Evolutionary conservation across 345 rosid species (phyloP), one percentile per base, ranked within the genome.

Genomic region (Melaleuca alternifolia): DNA sequence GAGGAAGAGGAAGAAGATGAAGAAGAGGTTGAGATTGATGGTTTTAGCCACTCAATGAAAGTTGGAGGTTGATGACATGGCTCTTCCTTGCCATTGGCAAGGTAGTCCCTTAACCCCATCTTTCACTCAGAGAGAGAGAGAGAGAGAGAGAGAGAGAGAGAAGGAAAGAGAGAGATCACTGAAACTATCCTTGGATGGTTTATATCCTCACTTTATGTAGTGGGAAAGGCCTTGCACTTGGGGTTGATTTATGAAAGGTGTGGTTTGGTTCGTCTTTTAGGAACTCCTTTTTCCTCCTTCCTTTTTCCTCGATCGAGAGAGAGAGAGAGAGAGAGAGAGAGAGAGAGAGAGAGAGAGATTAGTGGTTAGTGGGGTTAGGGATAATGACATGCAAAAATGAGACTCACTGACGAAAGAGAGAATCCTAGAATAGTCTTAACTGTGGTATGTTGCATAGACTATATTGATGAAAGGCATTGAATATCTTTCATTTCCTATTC

Each of bases 21-120:
- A 48, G 92, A 87, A 84, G 86, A 5, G 87, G 81, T 15, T 79
- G 46, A 12, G 90, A 46, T 18, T 62, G 94, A 86, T 51, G 98
- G 96, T 87, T 95, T 93, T 52, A 95, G 96, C 98, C 98, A 95
- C 93, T 95, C 98, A 88, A 95, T 94, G 92, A 95, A 95, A 86
- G 91, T 91, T 81, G 92, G 91, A 85, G 94, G 77, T 90, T 91
- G 91, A 46, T 85, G 88, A 86, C 91, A 86, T 3, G 85, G 48
- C 86, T 83, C 87, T 23, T 86, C 87, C 62, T 89, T 92, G 41
- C 87, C 89, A 76, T 87, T 90, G 79, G 88, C 92, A 10, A 83
- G 84, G 53, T 54, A 57, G 89, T 89, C 93, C 90, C 91, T 89
- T 46, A 93, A 89, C 51, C 93, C 95, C 97, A 94, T 93, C 65